These are phyloP conservation scores for Pyropia haitanensis DNA, from an alignment of 23 red algal species.

Conservation along the genomic window DNA sequence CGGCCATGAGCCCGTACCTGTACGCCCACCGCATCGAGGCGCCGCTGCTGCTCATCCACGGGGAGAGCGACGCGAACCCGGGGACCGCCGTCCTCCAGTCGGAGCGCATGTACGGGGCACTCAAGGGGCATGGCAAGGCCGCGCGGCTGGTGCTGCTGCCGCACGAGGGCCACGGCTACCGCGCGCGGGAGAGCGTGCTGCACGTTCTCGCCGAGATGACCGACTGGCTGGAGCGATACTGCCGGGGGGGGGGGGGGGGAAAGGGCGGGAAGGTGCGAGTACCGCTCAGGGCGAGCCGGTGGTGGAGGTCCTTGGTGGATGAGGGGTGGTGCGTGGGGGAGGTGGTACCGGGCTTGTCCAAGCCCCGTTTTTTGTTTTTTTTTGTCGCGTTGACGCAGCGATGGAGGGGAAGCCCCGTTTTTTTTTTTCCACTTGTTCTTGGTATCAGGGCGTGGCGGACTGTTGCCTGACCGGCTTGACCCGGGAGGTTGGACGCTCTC, in stretches of 20 bases:
- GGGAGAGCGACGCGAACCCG: constrained; percentile 84
- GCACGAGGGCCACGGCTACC: constrained; percentile 79
- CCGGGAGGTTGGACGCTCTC: too few species aligned
- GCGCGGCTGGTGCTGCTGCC: constrained; percentile 62
- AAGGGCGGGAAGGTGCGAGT: neutral
- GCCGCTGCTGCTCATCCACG: constrained; percentile 86
- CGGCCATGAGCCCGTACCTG: constrained; percentile 72
- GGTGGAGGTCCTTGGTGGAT: too few species aligned
- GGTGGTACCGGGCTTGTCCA: too few species aligned
- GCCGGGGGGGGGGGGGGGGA: constrained; percentile 1
- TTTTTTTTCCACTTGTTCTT: too few species aligned
- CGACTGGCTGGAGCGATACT: constrained; percentile 61
- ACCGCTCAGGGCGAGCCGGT: too few species aligned
- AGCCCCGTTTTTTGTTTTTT: too few species aligned
- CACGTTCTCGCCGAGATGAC: constrained; percentile 85
- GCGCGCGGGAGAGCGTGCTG: constrained; percentile 80
- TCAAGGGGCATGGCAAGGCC: constrained; percentile 84
- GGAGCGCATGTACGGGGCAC: constrained; percentile 82
- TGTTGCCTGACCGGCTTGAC: too few species aligned
- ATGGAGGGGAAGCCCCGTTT: too few species aligned
- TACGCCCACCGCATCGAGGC: constrained; percentile 62
- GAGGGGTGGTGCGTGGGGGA: too few species aligned
- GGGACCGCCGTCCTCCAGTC: constrained; percentile 87
- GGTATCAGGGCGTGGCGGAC: too few species aligned
- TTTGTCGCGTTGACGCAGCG: too few species aligned